Evolutionary conservation across 129 eudicot species (phyloP), one percentile per base, ranked within the genome.

Genomic region (Pulicaria dysenterica): DNA sequence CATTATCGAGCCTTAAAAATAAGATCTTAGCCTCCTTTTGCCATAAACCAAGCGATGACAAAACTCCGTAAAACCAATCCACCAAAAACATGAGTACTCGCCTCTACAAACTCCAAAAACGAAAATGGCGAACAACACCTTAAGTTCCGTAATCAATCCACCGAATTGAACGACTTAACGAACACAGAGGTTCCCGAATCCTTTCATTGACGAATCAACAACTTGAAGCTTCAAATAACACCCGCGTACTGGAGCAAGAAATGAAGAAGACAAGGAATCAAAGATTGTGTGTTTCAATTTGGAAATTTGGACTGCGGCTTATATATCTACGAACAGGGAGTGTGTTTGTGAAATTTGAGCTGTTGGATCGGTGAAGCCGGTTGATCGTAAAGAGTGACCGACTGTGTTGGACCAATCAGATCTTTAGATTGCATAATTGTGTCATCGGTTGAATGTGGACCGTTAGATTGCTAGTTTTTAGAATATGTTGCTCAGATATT

Each of bases 21-120:
- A 93, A 76, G 73, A 93, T 93, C 87, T 93, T 93, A 1, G 96
- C 98, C 80, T 93, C 98, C 79, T 93, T 93, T 37, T 89, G 98
- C 98, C 98, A 93, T 50, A 93, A 58, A 6, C 98, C 98, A 1
- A 93, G 78, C 67, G 98, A 89, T 6, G 98, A 96, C 65, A 93
- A 79, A 24, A 93, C 90, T 49, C 96, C 98, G 58, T 93, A 93
- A 38, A 93, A 93, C 98, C 98, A 93, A 82, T 93, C 98, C 51
- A 93, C 70, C 81, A 93, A 72, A 85, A 93, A 93, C 98, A 93
- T 93, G 69, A 61, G 77, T 48, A 3, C 19, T 4, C 69, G 34
- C 44, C 49, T 12, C 38, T 15, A 5, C 37, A 11, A 38, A 42
- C 43, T n/a, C 41, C 31, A 67, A 13, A 6, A 70, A 58, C 42